phyloP scores from a whole-genome alignment of 2,329 filamentous ascomycete genomes.

The Hypomyces perniciosus region DNA sequence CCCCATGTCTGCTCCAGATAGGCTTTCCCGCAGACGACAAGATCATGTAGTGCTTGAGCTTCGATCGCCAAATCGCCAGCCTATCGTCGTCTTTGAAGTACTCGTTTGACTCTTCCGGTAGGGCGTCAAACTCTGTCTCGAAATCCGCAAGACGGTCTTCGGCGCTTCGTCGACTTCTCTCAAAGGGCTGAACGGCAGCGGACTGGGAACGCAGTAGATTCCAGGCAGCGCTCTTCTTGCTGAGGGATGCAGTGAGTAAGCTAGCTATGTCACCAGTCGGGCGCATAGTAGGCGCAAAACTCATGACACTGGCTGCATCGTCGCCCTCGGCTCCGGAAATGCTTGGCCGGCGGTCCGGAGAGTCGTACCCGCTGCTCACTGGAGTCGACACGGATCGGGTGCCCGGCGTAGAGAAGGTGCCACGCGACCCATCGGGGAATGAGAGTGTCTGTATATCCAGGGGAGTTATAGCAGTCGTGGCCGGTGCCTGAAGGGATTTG shows the following conservation, averaged over 20 bases:
- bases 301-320: conserved; percentile 61
- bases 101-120: conserved; percentile 50
- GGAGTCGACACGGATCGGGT: conserved; percentile 32
- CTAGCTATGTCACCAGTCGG: conserved; percentile 71
- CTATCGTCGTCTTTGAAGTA: conserved; percentile 49
- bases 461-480: conserved; percentile 80
- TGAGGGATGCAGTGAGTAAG: conserved; percentile 66
- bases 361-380: conserved; percentile 34
- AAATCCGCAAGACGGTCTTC: conserved; percentile 61
- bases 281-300: conserved; percentile 57
- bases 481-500: conserved; percentile 49
- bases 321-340: conserved; percentile 44
- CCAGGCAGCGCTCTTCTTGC: conserved; percentile 63
- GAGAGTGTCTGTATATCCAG: conserved; percentile 74
- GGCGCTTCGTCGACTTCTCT: conserved; percentile 39
- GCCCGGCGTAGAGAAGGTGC: conserved; percentile 49
- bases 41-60: conserved; percentile 96
- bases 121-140: conserved; percentile 68
- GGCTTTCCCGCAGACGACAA: conserved; percentile 94
- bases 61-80: conserved; percentile 75
- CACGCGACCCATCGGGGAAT: conserved; percentile 62
- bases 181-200: conserved; percentile 54
- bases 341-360: conserved; percentile 28
- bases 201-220: conserved; percentile 59
- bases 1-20: conserved; percentile 92